Percentiles rank a stretch among this genome's conserved stretches.
Evolutionary conservation across 2,329 filamentous ascomycete genomes (phyloP).

Genomic region (Malbranchea cinnamomea): DNA sequence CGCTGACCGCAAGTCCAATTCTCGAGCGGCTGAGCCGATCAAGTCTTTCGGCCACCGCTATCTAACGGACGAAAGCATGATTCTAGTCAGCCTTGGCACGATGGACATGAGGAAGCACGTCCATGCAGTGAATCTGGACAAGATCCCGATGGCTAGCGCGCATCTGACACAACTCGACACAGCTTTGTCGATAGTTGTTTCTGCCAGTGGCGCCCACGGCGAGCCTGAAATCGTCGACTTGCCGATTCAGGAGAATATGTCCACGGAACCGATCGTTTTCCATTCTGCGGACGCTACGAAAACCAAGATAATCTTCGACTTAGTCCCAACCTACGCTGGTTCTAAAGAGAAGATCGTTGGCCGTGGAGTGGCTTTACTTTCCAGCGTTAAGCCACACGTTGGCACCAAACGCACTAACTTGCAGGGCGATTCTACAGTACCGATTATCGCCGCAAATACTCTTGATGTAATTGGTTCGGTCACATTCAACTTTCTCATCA

Average conservation of each 20-base stretch:
- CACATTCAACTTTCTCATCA: conserved; percentile 92
- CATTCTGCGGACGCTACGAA: conserved; percentile 60
- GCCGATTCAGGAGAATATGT: conserved; percentile 83
- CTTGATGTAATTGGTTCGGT: conserved; percentile 87
- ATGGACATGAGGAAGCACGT: conserved; percentile 82
- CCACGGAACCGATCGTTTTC: conserved; percentile 86
- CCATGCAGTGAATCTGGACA: conserved; percentile 72
- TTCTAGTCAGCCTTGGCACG: conserved; percentile 81
- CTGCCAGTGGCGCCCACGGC: conserved; percentile 68
- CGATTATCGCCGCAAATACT: conserved; percentile 66
- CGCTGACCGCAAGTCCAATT: conserved; percentile 27
- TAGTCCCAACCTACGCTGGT: conserved; percentile 88
- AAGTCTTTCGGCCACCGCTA: conserved; percentile 96
- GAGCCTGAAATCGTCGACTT: conserved; percentile 84
- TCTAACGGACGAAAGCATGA: conserved; percentile 72
- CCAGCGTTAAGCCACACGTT: conserved; percentile 66
- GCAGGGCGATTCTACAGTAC: conserved; percentile 82
- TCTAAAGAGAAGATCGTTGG: conserved; percentile 68
- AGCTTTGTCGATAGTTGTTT: conserved; percentile 78
- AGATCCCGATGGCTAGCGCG: conserved; percentile 72
- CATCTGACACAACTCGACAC: conserved; percentile 91
- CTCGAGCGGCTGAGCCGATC: conserved; percentile 55
- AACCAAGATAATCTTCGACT: conserved; percentile 84
- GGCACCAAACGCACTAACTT: conserved; percentile 80
- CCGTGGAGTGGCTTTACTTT: conserved; percentile 74